A percentile compares a stretch with the other conserved stretches of the same genome.
Conservation (phyloP, 768 basidiomycete genomes). For the Leccinellum albellum region DNA sequence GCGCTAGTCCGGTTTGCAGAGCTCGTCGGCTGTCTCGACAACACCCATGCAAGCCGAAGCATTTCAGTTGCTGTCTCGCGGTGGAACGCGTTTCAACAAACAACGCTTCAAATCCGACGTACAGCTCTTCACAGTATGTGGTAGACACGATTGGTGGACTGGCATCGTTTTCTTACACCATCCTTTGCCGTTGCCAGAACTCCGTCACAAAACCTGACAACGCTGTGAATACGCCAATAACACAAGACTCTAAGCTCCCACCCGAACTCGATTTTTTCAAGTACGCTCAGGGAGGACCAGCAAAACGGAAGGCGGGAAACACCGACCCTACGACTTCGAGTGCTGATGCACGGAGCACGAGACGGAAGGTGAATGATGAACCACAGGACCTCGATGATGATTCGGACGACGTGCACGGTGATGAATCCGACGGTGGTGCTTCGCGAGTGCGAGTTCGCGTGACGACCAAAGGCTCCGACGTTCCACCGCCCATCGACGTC, state of each 20-base stretch:
- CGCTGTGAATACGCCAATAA: slow-evolving; percentile 19
- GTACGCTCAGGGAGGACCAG: slow-evolving; percentile 57
- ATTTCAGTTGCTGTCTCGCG: slow-evolving; percentile 85
- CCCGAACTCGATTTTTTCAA: slow-evolving; percentile 89
- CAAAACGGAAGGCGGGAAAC: slow-evolving; percentile 47
- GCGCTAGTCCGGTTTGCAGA: too few species aligned
- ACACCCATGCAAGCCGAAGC: slow-evolving; percentile 70
- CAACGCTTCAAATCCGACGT: slow-evolving; percentile 66
- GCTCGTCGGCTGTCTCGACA: too few species aligned
- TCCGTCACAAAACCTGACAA: slow-evolving; percentile 20
- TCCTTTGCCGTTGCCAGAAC: slow-evolving; percentile 20
- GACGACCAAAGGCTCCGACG: slow-evolving; percentile 65
- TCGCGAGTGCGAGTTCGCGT: slow-evolving; percentile 57
- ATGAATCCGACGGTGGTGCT: slow-evolving; percentile 18
- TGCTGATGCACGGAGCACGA: slow-evolving; percentile 23
- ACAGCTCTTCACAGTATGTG: slow-evolving; percentile 60
- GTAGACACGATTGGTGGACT: not conserved
- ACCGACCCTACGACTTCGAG: slow-evolving; percentile 12
- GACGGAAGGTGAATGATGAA: slow-evolving; percentile 25
- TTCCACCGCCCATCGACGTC: slow-evolving; percentile 54
- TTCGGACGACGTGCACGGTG: slow-evolving; percentile 18
- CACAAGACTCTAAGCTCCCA: slow-evolving; percentile 55
- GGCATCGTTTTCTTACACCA: not conserved
- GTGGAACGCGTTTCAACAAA: slow-evolving; percentile 82
- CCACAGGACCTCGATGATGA: slow-evolving; percentile 21